Evolutionary conservation across 2,329 filamentous ascomycete genomes (phyloP), one percentile per base, ranked within the genome.

Genomic region (Aspergillus ruber): DNA sequence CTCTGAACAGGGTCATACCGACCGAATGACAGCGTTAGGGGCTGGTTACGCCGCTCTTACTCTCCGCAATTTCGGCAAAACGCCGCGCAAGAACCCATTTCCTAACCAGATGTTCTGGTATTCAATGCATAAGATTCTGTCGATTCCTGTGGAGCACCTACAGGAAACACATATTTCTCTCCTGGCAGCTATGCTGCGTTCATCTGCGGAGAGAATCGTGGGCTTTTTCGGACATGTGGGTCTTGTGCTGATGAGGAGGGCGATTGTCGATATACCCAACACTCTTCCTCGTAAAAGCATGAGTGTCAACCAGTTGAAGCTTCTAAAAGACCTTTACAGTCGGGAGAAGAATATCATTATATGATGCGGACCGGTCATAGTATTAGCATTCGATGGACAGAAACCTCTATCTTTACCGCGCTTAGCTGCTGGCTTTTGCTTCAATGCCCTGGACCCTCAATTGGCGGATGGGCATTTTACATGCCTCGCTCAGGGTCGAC

Each of bases 31-130:
- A 3, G 91, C 90, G 0, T 74, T 96, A 0, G 89, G 83, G 1
- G 85, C 86, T 3, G 91, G 91, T 0, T 98, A 86, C 62, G 88
- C 90, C 0, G 82, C 90, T 1, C 76, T 97, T 33, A 82, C 88
- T 1, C 74, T 96, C 7, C 83, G 91, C 42, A 88, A 94, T 64
- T 95, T 94, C 62, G 81, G 80, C 52, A 84, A 80, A 54, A 80
- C 83, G 1, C 74, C 75, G 35, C 83, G 83, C 54, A 74, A 73
- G 41, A 90, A 90, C 56, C 90, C 85, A 0, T 93, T 81, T 68
- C 90, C 85, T 3, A 87, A 86, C 43, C 78, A 76, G 0, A 77
- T 90, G 47, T 97, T 93, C 73, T 98, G 93, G 93, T 78, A 75
- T 33, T 78, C 85, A 0, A 73, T 97, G 48, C 82, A 88, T 0